Percentiles rank a stretch among this genome's conserved stretches.
These are phyloP conservation scores for Aegilops sharonensis DNA, from an alignment of 176 grass and related monocot species.

Conservation along the genomic window DNA sequence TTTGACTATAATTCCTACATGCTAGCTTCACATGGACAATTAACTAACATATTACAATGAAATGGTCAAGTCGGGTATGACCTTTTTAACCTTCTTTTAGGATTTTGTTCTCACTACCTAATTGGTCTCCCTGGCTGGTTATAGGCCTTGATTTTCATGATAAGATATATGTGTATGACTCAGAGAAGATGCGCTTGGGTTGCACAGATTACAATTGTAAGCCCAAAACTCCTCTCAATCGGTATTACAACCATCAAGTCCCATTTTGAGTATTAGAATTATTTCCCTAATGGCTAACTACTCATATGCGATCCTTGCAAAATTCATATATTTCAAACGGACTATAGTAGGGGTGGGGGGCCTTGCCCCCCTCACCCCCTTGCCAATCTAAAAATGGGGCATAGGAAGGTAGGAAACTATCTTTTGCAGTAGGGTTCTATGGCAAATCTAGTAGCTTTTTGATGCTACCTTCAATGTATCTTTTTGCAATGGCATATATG, in stretches of 20 bases:
- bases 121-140: neutral
- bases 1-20: neutral
- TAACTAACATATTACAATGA: neutral
- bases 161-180: constrained; percentile 88
- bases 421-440: constrained; percentile 66
- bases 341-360: too few species aligned
- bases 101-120: constrained; percentile 22
- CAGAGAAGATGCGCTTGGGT: constrained; percentile 61
- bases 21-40: neutral
- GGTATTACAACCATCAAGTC: neutral
- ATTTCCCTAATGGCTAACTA: neutral
- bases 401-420: constrained; percentile 26
- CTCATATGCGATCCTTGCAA: too few species aligned
- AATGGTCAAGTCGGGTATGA: neutral
- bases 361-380: too few species aligned
- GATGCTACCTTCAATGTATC: neutral
- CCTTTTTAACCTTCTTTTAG: neutral
- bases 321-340: too few species aligned
- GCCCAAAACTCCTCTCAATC: constrained; percentile 17
- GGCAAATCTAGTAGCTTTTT: constrained; percentile 42
- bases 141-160: constrained; percentile 84
- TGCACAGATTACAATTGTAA: constrained; percentile 88
- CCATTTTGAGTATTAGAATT: neutral
- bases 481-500: neutral
- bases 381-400: too few species aligned